These are phyloP conservation scores for Amniculicola lignicola DNA, from an alignment of 495 filamentous ascomycete genomes.

Conservation along the genomic window DNA sequence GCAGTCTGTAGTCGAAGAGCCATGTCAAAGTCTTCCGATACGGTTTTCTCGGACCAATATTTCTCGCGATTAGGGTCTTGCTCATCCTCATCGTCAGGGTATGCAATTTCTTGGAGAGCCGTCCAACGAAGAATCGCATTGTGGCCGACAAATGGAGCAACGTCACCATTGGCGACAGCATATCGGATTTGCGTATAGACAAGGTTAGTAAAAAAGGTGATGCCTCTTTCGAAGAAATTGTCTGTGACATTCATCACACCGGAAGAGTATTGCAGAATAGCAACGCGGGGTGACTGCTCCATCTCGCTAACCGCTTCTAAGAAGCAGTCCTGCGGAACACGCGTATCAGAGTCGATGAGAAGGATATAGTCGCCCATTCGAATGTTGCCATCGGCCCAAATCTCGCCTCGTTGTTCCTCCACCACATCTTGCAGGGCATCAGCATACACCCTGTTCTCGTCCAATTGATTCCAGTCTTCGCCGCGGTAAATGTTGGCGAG, in stretches of 20 bases:
- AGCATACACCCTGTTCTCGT: conserved; percentile 37
- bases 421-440: conserved; percentile 32
- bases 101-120: conserved; percentile 72
- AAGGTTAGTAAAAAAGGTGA: conserved; percentile 82
- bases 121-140: conserved; percentile 79
- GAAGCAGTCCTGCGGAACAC: conserved; percentile 48
- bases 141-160: conserved; percentile 70
- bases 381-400: conserved; percentile 44
- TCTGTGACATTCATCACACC: conserved; percentile 50
- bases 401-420: conserved; percentile 31
- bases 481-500: conserved; percentile 39
- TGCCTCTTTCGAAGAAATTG: conserved; percentile 50
- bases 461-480: conserved; percentile 35
- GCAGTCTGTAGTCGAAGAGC: conserved; percentile 69
- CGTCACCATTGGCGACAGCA: conserved; percentile 76
- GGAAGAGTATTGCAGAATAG: conserved; percentile 48
- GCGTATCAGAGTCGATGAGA: conserved; percentile 45
- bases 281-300: conserved; percentile 48
- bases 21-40: conserved; percentile 86
- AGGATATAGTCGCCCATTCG: conserved; percentile 45
- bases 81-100: conserved; percentile 59
- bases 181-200: conserved; percentile 77
- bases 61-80: conserved; percentile 72
- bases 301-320: conserved; percentile 50
- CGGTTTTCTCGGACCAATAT: conserved; percentile 79